Evolutionary conservation across 805 yeast genomes (phyloP), one percentile per base, ranked within the genome.

Genomic region (Candida boidinii): DNA sequence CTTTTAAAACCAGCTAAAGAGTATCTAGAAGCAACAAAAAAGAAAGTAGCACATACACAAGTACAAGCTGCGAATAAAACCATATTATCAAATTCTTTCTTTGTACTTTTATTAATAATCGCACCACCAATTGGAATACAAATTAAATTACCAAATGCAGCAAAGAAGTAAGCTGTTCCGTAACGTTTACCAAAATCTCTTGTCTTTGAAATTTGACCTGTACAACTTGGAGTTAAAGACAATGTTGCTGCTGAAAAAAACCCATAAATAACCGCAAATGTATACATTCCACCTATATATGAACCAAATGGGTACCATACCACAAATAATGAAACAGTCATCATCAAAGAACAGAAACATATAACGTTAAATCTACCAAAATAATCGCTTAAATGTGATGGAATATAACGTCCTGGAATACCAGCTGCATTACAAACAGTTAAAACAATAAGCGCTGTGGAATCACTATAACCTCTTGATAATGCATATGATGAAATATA

Each of bases 161-260:
- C 60, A 32, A 61, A 58, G 35, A 67, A 74, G 49, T 78, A 79
- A 37, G 77, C 70, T 4, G 86, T 69, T 0, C 90, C 88, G 45
- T 76, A 82, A 19, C 80, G 54, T 42, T 72, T 75, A 12, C 90
- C 90, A 45, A 80, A 79, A 36, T 77, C 73, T 37, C 66, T 62
- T 1, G 79, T 76, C 12, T 66, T 68, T n/a, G 79, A 70, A 19
- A 82, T 73, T 29, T 71, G 70, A 0, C 82, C 71, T n/a, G 79
- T 66, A 39, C 88, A 79, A 4, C 74, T 76, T 0, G 90, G 86
- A 1, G 81, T 70, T 31, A 81, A 46, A 1, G 83, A 67, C 26
- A 82, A 57, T 5, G 80, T 72, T 14, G 81, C 70, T 3, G 85
- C 76, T 20, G 72, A 62, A 36, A 69, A 65, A 43, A 77, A 71